Percentiles rank a stretch among this genome's conserved stretches.
phyloP scores from a whole-genome alignment of 2,329 filamentous ascomycete genomes.

The Fusarium brevicatenulatum region DNA sequence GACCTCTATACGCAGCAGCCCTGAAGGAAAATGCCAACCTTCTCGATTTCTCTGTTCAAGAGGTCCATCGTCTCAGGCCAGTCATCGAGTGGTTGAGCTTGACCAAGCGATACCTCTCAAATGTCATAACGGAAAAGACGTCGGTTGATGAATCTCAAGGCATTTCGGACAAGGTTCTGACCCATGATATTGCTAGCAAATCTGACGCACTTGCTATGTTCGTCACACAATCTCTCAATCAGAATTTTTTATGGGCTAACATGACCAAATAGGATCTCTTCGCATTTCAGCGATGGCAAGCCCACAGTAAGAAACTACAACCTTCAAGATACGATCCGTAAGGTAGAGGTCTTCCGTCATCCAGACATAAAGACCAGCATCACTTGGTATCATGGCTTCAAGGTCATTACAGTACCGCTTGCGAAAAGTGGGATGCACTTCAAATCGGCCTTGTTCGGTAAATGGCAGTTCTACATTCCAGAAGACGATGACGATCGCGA shows the following conservation, averaged over 20 bases:
- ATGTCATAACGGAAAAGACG: not conserved
- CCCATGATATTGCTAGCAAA: accelerated
- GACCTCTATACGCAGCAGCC: not conserved
- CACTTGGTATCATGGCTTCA: not conserved
- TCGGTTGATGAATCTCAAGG: not conserved
- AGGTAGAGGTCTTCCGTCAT: not conserved
- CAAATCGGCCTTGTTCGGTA: not conserved
- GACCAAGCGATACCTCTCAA: not conserved
- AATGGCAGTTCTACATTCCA: not conserved
- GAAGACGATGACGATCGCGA: not conserved
- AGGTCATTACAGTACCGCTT: not conserved
- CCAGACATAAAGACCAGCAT: not conserved
- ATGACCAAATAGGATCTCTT: not conserved
- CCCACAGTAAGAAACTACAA: not conserved
- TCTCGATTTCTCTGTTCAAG: not conserved
- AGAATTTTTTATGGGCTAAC: not conserved
- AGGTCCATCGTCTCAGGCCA: not conserved
- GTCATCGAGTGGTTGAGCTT: not conserved
- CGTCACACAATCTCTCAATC: not conserved
- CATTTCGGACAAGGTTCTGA: accelerated
- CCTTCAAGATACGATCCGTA: not conserved
- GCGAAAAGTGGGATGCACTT: not conserved
- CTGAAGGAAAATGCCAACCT: not conserved
- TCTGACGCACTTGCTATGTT: not conserved
- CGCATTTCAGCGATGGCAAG: not conserved